Conservation (phyloP, 1,284 basidiomycete species). For the Mycena citricolor region DNA sequence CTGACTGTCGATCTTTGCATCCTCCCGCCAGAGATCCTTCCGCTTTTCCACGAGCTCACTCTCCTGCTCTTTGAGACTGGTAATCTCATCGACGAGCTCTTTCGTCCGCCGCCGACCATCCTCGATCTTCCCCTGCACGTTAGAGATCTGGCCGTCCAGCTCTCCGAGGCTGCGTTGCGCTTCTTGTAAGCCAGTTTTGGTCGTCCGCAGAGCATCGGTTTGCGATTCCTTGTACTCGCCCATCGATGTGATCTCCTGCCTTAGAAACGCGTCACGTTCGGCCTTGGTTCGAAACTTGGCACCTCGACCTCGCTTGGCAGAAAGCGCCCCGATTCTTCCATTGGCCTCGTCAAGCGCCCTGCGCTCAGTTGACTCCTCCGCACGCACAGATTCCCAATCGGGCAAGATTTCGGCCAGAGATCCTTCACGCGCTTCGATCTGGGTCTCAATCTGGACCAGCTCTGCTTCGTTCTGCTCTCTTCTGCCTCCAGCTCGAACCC, state of each 20-base stretch:
- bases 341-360: slow-evolving; percentile 72
- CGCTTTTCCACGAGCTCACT: slow-evolving; percentile 74
- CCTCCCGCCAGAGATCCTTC: slow-evolving; percentile 96
- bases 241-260: slow-evolving; percentile 71
- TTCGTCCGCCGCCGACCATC: slow-evolving; percentile 72
- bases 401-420: slow-evolving; percentile 65
- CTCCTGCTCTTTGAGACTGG: slow-evolving; percentile 69
- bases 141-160: slow-evolving; percentile 59
- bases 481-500: slow-evolving; percentile 58
- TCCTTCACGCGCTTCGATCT: slow-evolving; percentile 64
- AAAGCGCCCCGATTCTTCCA: slow-evolving; percentile 70
- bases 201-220: slow-evolving; percentile 46
- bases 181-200: slow-evolving; percentile 45
- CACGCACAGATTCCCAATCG: slow-evolving; percentile 60
- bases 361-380: slow-evolving; percentile 65
- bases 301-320: slow-evolving; percentile 86
- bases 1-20: slow-evolving; percentile 81
- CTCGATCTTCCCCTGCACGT: slow-evolving; percentile 70
- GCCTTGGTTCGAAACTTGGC: slow-evolving; percentile 81
- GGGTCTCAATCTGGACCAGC: slow-evolving; percentile 56
- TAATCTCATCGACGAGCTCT: slow-evolving; percentile 67
- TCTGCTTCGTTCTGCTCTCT: slow-evolving; percentile 69
- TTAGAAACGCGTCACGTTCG: slow-evolving; percentile 81
- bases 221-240: slow-evolving; percentile 57
- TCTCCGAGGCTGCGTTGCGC: slow-evolving; percentile 51